phyloP scores from a whole-genome alignment of 2,329 filamentous ascomycete genomes.

The Stagonosporopsis tanaceti region DNA sequence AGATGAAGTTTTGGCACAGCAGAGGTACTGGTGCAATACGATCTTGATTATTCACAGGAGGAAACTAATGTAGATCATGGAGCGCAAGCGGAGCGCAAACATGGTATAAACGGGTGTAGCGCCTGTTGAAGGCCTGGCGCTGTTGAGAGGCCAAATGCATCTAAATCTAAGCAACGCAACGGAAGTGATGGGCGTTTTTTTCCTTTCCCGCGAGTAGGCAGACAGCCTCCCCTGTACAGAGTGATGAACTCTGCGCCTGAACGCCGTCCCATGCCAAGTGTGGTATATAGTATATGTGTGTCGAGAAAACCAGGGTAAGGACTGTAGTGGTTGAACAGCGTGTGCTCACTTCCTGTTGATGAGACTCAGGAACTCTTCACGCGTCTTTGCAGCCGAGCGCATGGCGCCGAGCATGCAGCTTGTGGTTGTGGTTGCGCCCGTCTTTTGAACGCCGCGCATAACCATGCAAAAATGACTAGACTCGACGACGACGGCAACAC shows the following conservation, averaged over 20 bases:
- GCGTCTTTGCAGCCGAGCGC: constrained; percentile 88
- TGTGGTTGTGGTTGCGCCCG: constrained; percentile 84
- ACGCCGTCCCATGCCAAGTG: constrained; percentile 12
- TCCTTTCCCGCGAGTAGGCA: not conserved
- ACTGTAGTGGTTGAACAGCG: constrained; percentile 1
- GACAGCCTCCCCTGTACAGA: constrained; percentile 19
- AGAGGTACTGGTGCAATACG: too few relatives aligned
- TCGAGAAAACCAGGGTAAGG: not conserved
- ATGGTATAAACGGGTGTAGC: constrained; percentile 21
- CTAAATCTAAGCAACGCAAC: constrained; percentile 21
- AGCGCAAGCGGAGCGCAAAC: not conserved
- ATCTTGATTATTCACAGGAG: too few relatives aligned
- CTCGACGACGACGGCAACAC: constrained; percentile 97
- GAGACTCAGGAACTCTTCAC: constrained; percentile 93
- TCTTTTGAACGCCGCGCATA: constrained; percentile 98
- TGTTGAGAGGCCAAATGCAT: constrained; percentile 36
- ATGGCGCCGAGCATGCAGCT: constrained; percentile 98
- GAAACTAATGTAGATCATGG: too few relatives aligned
- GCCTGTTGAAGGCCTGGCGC: constrained; percentile 42
- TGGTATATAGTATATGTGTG: constrained; percentile 7
- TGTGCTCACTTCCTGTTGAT: constrained; percentile 42
- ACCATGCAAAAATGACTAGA: constrained; percentile 98
- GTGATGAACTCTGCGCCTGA: constrained; percentile 42
- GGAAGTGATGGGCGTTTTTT: constrained; percentile 25
- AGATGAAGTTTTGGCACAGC: too few relatives aligned